A percentile compares a stretch with the other conserved stretches of the same genome.
Evolutionary conservation across 208 protist species (phyloP).

Genomic region (Leishmania aethiopica): DNA sequence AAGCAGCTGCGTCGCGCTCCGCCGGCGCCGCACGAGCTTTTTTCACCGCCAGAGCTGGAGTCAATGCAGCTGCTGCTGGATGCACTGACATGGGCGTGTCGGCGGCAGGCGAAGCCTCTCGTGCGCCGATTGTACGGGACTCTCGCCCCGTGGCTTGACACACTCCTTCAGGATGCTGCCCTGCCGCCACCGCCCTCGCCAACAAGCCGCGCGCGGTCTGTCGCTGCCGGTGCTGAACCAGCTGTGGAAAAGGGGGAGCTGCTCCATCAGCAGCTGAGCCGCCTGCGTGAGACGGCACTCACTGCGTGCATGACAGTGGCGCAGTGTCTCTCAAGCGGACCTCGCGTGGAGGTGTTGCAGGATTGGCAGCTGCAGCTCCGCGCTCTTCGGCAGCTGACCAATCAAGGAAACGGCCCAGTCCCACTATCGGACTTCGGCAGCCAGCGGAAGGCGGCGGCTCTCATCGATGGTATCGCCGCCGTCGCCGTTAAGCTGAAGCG

Average conservation of each 20-base stretch:
- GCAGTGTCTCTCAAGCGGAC: conserved; percentile 67
- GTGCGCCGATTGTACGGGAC: conserved; percentile 37
- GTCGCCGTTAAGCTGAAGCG: conserved; percentile 68
- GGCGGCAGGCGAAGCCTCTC: conserved; percentile 41
- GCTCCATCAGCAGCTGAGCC: conserved; percentile 1
- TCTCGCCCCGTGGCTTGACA: conserved; percentile 23
- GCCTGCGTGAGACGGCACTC: conserved; percentile 25
- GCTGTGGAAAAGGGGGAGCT: not conserved
- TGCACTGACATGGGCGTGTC: conserved; percentile 56
- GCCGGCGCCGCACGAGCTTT: not conserved
- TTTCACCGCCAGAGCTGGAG: conserved; percentile 17
- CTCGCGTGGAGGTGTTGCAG: conserved; percentile 47
- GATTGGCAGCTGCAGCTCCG: conserved; percentile 49
- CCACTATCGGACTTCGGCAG: not conserved
- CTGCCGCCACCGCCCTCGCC: not conserved
- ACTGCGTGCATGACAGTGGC: conserved; percentile 34
- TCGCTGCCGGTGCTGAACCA: not conserved
- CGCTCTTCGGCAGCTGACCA: conserved; percentile 19
- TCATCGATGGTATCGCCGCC: conserved; percentile 49
- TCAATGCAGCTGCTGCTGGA: conserved; percentile 48
- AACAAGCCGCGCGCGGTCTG: not conserved
- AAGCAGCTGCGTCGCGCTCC: not conserved
- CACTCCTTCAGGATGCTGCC: not conserved
- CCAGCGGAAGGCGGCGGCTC: not conserved
- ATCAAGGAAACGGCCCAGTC: not conserved